A percentile compares a stretch with the other conserved stretches of the same genome.
Conservation (phyloP, 139 green algal species). For the Dunaliella primolecta region DNA sequence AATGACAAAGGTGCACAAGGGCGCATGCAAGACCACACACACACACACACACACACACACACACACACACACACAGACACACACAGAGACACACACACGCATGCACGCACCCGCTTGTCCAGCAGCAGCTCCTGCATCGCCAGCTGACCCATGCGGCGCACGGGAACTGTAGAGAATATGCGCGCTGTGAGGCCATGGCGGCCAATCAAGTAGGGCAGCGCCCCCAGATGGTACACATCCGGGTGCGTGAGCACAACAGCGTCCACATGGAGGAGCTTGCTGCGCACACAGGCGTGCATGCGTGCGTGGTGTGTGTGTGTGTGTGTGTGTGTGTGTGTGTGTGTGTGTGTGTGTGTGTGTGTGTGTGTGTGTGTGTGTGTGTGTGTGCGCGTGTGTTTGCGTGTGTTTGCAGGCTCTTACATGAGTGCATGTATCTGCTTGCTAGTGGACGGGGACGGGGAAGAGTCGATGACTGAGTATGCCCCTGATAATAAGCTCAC, state of each 20-base stretch:
- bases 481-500: no score
- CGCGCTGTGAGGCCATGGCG: not conserved
- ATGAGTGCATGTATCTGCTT: not conserved
- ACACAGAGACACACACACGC: not conserved
- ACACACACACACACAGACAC: not conserved
- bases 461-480: no score
- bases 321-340: conserved; percentile 5
- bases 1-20: no score
- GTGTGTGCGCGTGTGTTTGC: no score
- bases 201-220: conserved; percentile 75
- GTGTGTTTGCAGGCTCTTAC: not conserved
- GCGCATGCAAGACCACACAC: not conserved
- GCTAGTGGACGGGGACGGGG: no score
- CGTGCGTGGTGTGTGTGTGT: not conserved
- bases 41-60: not conserved
- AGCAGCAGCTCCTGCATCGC: not conserved
- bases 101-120: not conserved
- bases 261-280: conserved; percentile 35
- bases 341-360: not conserved
- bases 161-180: not conserved
- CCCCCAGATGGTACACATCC: conserved; percentile 75
- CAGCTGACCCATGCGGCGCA: not conserved
- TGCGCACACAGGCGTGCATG: conserved; percentile 5
- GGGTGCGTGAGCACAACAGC: conserved; percentile 85
- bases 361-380: not conserved